Base-by-base conservation (phyloP, 106 monocot species). In the Cymbidium sinense region DNA sequence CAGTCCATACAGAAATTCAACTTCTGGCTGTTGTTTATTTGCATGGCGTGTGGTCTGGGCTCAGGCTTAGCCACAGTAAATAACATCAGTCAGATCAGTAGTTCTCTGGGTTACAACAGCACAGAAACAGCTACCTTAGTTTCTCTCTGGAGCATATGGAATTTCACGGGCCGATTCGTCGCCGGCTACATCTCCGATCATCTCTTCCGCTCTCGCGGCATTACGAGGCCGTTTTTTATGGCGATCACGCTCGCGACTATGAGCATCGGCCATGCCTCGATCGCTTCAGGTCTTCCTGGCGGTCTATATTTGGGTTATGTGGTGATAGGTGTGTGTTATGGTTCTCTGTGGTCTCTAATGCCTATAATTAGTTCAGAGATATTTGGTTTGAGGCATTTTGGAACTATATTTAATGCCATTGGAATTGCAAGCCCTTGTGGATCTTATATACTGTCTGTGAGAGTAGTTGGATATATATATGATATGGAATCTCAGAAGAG, bases 111-210 rank as follows among this genome's bases (percentile, higher is more conserved):
- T 10, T 93, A 92, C 81, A 80, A 84, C 3, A 80, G 18, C 43
- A 77, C 52, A 20, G 81, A 92, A 76, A 87, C 87, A 8, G 78
- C 72, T 54, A 89, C 88, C 0, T 76, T 95, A 78, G 87, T 95
- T 3, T 99, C 98, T 27, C 77, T 99, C 0, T 99, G 94, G 94
- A 99, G 94, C 75, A 92, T 99, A 74, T 99, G 98, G 98, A 99
- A 99, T 65, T 99, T 95, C 65, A 78, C 87, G 0, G 98, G 98
- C 1, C 87, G 94, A 2, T 92, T 95, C 50, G 81, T 87, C 2
- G 80, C 77, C 0, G 98, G 98, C 23, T 91, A 89, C 64, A 61
- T 86, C 3, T 94, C 94, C 2, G 94, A 99, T 79, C 83, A 90
- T 50, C 87, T 94, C 33, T 87, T 94, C n/a, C 80, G 44, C 2